Evolutionary conservation across 768 basidiomycete genomes (phyloP), one percentile per base, ranked within the genome.

Genomic region (Panaeolus cyanescens): DNA sequence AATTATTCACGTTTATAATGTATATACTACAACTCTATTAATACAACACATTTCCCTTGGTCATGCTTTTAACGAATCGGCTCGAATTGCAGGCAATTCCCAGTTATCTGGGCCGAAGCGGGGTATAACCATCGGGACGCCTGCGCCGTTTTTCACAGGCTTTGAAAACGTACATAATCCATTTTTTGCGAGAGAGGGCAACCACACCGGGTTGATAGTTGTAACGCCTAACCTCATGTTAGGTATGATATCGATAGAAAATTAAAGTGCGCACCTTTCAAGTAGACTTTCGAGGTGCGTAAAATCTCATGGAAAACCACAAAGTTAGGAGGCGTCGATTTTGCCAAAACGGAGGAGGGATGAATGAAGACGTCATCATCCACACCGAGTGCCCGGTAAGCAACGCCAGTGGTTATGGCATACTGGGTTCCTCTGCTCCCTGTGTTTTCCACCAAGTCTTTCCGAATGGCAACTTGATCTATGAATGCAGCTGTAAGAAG

Each of bases 401-500:
- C 78, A 17, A 99, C 86, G 7, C 90, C 91, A 68, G 87, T 88
- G 0, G 90, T 84, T 25, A 87, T 93, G 8, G 89, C 79, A 71
- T 83, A 92, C 66, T 93, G 89, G 42, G 81, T 76, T 4, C 91
- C 92, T 12, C 82, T 78, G 2, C 82, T 77, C 15, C 80, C 76
- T 54, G 80, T 77, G 62, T 85, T 86, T 45, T 87, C 83, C 13
- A 88, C 80, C 32, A 93, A 73, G 70, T 99, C 96, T 70, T 91
- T 93, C 28, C 97, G 87, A 13, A 96, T 83, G 7, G 97, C 97
- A 13, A 98, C 87, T 74, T 96, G 94, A 73, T 99, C 96, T 65
- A 99, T 93, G 76, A 97, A 98, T 15, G 87, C 92, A 9, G 96
- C 90, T 0, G 92, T 82, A 50, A 98, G 70, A 9, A 98, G 81